Conservation (phyloP, 1,284 basidiomycete species). For the Gymnopus androsaceus region DNA sequence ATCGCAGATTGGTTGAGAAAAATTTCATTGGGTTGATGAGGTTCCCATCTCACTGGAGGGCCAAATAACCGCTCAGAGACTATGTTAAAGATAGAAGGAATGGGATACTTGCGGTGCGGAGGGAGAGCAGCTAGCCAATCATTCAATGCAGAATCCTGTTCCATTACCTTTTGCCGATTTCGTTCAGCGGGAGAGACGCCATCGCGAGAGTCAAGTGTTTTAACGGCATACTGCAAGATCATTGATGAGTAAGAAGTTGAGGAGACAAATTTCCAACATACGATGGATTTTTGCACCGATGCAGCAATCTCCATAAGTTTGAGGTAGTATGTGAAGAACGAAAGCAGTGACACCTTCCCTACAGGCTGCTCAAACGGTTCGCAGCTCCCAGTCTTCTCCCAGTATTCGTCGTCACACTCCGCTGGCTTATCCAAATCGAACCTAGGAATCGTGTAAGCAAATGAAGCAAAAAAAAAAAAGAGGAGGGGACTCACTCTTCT, state of each 20-base stretch:
- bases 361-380: slow-evolving; percentile 10
- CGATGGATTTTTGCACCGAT: slow-evolving; percentile 3
- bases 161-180: slow-evolving; percentile 42
- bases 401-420: slow-evolving; percentile 17
- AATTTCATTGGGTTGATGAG: slow-evolving; percentile 42
- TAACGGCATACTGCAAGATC: background rate
- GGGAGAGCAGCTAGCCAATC: slow-evolving; percentile 52
- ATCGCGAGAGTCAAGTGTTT: slow-evolving; percentile 27
- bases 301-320: slow-evolving; percentile 15
- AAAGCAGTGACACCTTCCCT: slow-evolving; percentile 8
- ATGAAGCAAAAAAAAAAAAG: background rate
- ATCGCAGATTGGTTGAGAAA: slow-evolving; percentile 63
- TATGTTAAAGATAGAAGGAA: background rate
- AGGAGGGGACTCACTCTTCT: slow-evolving; percentile 8
- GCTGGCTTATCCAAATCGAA: slow-evolving; percentile 12
- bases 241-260: too few species aligned
- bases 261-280: slow-evolving; percentile 26
- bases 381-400: slow-evolving; percentile 4
- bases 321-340: background rate
- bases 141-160: slow-evolving; percentile 52
- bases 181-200: slow-evolving; percentile 3
- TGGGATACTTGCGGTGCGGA: slow-evolving; percentile 32
- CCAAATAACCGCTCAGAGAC: background rate
- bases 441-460: background rate
- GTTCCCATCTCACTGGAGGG: slow-evolving; percentile 69